Conservation (phyloP, 345 rosid genomes). For the Abelmoschus esculentus region DNA sequence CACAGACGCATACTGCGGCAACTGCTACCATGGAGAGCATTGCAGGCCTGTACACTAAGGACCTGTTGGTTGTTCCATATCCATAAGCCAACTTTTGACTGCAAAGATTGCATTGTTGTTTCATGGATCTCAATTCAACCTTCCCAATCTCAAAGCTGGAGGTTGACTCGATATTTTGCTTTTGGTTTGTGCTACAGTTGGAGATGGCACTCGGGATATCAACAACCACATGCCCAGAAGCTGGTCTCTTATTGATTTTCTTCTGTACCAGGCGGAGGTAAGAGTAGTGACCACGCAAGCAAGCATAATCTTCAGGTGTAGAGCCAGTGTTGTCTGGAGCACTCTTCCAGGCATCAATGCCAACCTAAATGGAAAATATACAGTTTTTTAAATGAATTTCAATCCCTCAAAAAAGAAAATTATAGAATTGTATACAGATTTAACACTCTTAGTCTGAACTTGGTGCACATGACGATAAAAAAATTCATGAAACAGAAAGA, state of each 20-base stretch:
- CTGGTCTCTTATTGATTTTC: slow-evolving; percentile 51
- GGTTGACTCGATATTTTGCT: slow-evolving; percentile 29
- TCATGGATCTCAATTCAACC: slow-evolving; percentile 18
- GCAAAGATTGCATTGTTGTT: slow-evolving; percentile 61
- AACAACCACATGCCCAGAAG: slow-evolving; percentile 52
- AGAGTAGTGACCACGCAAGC: slow-evolving; percentile 90
- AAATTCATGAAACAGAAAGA: slow-evolving; percentile 6
- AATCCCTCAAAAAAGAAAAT: neutral
- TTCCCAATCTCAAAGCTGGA: slow-evolving; percentile 55
- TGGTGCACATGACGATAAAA: neutral
- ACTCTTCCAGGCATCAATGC: slow-evolving; percentile 81
- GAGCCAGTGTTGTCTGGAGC: slow-evolving; percentile 82
- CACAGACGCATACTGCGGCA: slow-evolving; percentile 95
- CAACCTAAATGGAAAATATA: slow-evolving; percentile 46
- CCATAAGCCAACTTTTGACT: slow-evolving; percentile 46
- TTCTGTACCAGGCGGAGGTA: slow-evolving; percentile 87
- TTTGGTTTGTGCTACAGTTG: slow-evolving; percentile 26
- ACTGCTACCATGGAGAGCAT: slow-evolving; percentile 94
- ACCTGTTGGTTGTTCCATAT: slow-evolving; percentile 35
- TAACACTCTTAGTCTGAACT: neutral
- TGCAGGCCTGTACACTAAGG: slow-evolving; percentile 80
- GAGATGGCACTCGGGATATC: slow-evolving; percentile 38
- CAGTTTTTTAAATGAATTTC: neutral
- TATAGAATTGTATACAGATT: neutral
- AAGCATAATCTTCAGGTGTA: slow-evolving; percentile 95